Evolutionary conservation across 352 stramenopile species (phyloP), one percentile per base, ranked within the genome.

Genomic region (Halophytophthora batemanensis): DNA sequence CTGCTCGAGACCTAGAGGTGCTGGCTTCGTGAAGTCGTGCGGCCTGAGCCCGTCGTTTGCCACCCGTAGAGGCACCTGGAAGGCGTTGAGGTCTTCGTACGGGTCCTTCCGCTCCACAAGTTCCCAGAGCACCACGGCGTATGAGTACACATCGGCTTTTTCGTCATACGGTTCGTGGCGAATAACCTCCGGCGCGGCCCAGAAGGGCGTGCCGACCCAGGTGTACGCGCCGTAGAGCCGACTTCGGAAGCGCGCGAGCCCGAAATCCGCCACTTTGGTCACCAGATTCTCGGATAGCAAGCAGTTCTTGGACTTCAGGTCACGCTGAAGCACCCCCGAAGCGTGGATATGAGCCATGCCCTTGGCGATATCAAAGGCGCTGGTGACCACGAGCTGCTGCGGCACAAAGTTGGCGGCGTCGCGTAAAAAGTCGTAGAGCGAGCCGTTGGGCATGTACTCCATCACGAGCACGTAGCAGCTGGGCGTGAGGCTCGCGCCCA

Each of bases 401-500:
- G 81, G 81, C 43, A 90, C 77, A 28, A 91, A 88, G 45, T 90
- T 91, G 31, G 72, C 77, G 25, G 74, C 59, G 49, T 91, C 81
- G 29, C 81, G 74, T 18, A 91, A 35, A 43, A 90, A 91, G 14
- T 91, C 81, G 62, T 91, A 91, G 11, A 91, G 52, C n/a, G 78
- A 88, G 29, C 81, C 81, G 49, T 91, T 91, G 19, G 81, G 60
- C 81, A 91, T 91, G 60, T 91, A 91, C 58, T 91, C 81, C 81
- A 91, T 91, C 21, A 91, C 74, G 22, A 91, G 71, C 19, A 91
- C 81, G 52, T 91, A 91, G 55, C 81, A 91, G 31, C 59, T 83
- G 13, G 75, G 74, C 19, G 81, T 91, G 46, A 90, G 59, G 45
- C 78, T 88, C 45, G 81, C 81, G 39, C 81, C 81, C 22, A 91